phyloP scores from a whole-genome alignment of 805 yeast genomes.

The Candida taoyuanica region DNA sequence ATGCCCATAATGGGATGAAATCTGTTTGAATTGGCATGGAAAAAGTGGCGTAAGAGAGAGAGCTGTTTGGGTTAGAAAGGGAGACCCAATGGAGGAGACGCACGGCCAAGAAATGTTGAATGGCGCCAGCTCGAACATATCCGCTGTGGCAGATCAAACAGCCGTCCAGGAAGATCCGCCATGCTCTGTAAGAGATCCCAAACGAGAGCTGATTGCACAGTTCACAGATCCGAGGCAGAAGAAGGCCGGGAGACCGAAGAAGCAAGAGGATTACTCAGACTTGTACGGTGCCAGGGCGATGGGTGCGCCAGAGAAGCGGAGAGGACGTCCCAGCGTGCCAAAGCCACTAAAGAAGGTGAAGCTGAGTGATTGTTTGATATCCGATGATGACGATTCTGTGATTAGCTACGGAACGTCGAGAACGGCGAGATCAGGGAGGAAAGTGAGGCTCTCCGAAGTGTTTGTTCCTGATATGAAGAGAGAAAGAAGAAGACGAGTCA shows the following conservation, averaged over 20 bases:
- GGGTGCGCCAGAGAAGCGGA: background rate
- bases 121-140: too few relatives aligned
- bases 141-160: too few relatives aligned
- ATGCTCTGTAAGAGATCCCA: too few relatives aligned
- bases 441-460: background rate
- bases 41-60: too few relatives aligned
- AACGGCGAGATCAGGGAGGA: background rate
- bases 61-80: too few relatives aligned
- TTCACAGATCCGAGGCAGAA: background rate
- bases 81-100: too few relatives aligned
- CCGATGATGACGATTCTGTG: slow-evolving; percentile 3
- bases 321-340: slow-evolving; percentile 3
- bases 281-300: slow-evolving; percentile 1
- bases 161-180: too few relatives aligned
- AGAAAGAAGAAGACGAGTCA: background rate
- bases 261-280: slow-evolving; percentile 2
- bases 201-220: too few relatives aligned
- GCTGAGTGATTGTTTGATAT: background rate
- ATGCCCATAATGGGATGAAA: too few relatives aligned
- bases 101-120: too few relatives aligned
- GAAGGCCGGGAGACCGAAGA: background rate
- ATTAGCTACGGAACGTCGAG: background rate
- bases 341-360: background rate
- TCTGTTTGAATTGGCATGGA: too few relatives aligned
- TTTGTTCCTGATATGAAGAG: background rate